Evolutionary conservation across 306 rosid genomes (phyloP).

Genomic region (Boehmeria nivea): DNA sequence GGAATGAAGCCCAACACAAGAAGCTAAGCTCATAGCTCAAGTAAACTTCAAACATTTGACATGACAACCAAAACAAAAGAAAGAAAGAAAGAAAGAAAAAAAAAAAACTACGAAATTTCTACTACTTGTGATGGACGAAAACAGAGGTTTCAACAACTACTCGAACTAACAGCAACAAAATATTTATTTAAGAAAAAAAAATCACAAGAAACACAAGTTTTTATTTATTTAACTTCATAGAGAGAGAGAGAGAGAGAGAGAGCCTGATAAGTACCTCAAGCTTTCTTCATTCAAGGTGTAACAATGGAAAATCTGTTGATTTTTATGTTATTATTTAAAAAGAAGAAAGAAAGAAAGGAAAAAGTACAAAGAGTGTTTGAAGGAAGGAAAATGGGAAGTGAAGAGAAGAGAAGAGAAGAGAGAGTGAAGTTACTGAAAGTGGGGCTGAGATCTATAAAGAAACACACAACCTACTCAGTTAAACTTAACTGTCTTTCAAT

Average conservation of each 20-base stretch:
- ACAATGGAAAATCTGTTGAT: constrained; percentile 13
- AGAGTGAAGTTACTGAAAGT: background rate
- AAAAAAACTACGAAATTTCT: constrained; percentile 16
- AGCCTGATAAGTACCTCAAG: too few species aligned
- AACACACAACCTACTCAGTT: background rate
- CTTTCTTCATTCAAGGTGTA: too few species aligned
- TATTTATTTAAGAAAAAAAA: too few species aligned
- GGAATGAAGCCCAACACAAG: constrained; percentile 30
- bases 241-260: too few species aligned
- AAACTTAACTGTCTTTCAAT: too few species aligned
- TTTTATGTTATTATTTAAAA: background rate
- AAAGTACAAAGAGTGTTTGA: too few species aligned
- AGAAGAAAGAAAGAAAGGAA: too few species aligned
- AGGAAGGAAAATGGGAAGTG: background rate
- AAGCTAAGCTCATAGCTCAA: constrained; percentile 32
- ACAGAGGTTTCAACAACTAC: constrained; percentile 42
- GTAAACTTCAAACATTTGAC: too few species aligned
- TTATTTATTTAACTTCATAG: too few species aligned
- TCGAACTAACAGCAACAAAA: constrained; percentile 39
- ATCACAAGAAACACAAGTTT: too few species aligned
- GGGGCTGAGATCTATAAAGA: constrained; percentile 18
- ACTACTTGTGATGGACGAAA: constrained; percentile 21
- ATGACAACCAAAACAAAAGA: too few species aligned
- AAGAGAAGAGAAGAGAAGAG: background rate
- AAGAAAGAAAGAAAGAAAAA: too few species aligned